A percentile compares a stretch with the other conserved stretches of the same genome.
phyloP scores from a whole-genome alignment of 164 flowering plant genomes.

The Saururus chinensis region DNA sequence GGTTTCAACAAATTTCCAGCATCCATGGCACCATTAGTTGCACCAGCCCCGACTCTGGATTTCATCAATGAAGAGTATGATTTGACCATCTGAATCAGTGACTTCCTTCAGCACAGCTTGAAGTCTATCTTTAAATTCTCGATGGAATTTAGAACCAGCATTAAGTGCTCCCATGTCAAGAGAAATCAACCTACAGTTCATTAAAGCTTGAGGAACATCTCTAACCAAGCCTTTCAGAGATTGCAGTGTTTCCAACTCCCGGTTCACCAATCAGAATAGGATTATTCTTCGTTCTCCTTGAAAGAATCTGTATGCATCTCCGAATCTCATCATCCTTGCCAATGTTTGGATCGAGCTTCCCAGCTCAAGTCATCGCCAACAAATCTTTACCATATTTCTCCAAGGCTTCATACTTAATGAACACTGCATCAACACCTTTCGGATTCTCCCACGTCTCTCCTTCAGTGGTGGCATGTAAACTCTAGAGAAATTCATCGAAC shows the following conservation, averaged over 20 bases:
- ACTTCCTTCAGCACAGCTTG: slow-evolving; percentile 96
- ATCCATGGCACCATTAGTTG: too few species aligned
- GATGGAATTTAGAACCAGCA: slow-evolving; percentile 94
- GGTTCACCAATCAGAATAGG: too few species aligned
- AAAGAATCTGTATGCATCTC: slow-evolving; percentile 91
- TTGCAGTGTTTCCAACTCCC: slow-evolving; percentile 98
- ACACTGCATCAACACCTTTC: too few species aligned
- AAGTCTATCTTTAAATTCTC: slow-evolving; percentile 94
- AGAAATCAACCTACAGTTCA: slow-evolving; percentile 88
- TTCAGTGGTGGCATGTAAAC: too few species aligned
- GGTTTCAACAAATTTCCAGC: too few species aligned
- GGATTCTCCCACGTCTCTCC: too few species aligned
- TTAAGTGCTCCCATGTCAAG: slow-evolving; percentile 98
- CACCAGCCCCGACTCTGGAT: too few species aligned
- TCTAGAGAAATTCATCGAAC: too few species aligned
- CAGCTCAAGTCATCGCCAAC: slow-evolving; percentile 83
- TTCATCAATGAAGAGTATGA: too few species aligned
- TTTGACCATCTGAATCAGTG: too few species aligned
- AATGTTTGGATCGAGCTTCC: slow-evolving; percentile 93
- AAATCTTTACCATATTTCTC: slow-evolving; percentile 96
- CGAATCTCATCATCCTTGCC: slow-evolving; percentile 98
- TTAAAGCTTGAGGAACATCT: slow-evolving; percentile 96
- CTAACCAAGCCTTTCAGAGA: slow-evolving; percentile 89
- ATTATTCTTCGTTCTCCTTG: too few species aligned
- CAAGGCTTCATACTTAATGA: too few species aligned